Evolutionary conservation across 495 filamentous ascomycete genomes (phyloP).

Genomic region (Corynascus novoguineensis): DNA sequence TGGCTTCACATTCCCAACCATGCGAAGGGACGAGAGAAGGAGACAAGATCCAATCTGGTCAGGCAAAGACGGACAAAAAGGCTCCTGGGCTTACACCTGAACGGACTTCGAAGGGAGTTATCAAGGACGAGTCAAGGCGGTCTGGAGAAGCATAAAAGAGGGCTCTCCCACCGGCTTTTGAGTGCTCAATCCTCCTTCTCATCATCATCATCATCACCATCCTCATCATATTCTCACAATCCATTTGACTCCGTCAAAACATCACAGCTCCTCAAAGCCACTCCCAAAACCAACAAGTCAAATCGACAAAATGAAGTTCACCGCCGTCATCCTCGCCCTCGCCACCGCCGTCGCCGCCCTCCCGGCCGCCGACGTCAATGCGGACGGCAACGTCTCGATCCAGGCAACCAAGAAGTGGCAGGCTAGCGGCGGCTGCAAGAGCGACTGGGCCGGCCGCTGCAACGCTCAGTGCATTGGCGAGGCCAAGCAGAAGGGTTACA

Average conservation of each 20-base stretch:
- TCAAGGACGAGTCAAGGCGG: background rate
- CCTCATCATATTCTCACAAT: background rate
- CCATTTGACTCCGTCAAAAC: background rate
- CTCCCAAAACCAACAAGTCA: background rate
- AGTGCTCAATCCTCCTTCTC: background rate
- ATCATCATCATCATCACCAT: background rate
- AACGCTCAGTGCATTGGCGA: conserved; percentile 1
- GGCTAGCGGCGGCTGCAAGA: conserved; percentile 1
- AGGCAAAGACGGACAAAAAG: background rate
- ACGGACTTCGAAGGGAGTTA: too few relatives aligned
- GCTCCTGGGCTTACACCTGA: background rate
- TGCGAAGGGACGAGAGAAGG: background rate
- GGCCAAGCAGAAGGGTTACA: background rate
- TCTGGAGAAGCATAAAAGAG: background rate
- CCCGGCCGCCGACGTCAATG: background rate
- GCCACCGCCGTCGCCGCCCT: background rate
- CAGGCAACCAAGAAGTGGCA: background rate
- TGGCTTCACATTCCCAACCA: background rate
- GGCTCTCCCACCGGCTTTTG: background rate
- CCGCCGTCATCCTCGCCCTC: background rate
- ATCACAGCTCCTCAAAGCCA: background rate
- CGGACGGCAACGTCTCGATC: background rate
- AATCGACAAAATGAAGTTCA: background rate
- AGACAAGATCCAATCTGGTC: background rate
- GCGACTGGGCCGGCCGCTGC: conserved; percentile 1